A percentile compares a stretch with the other conserved stretches of the same genome.
Conservation (phyloP, 192 early-diverging fungal genomes). For the Podila horticola region DNA sequence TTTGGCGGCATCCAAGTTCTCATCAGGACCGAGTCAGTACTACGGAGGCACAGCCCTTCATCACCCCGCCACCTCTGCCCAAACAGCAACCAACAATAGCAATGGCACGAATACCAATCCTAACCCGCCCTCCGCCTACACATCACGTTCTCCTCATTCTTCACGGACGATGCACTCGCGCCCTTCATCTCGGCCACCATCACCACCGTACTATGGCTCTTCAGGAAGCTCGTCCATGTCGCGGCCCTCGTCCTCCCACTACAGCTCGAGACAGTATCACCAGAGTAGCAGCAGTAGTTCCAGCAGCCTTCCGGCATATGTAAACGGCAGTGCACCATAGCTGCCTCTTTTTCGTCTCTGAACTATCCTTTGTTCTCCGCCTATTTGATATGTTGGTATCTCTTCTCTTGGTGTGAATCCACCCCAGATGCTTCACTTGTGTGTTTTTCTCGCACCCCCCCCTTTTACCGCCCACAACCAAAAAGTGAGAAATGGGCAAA, state of each 20-base stretch:
- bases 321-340: slow-evolving; percentile 3
- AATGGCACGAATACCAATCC: neutral
- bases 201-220: neutral
- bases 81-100: neutral
- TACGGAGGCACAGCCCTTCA: neutral
- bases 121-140: slow-evolving; percentile 3
- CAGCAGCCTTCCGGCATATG: slow-evolving; percentile 8
- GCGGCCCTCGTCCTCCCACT: neutral
- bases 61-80: neutral
- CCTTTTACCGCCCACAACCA: neutral
- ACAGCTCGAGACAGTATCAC: neutral
- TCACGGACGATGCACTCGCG: slow-evolving; percentile 9
- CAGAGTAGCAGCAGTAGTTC: slow-evolving; percentile 1
- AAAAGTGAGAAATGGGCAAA: neutral
- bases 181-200: slow-evolving; percentile 6
- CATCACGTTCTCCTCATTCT: slow-evolving; percentile 7
- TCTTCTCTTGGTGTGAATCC: no score
- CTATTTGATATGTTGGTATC: neutral
- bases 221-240: neutral
- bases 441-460: no score
- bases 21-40: no score
- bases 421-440: no score
- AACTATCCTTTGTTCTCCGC: no score
- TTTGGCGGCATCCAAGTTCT: no score
- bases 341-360: neutral